A percentile compares a stretch with the other conserved stretches of the same genome.
Evolutionary conservation across 768 basidiomycete species (phyloP).

Genomic region (Phylloporus sp.): DNA sequence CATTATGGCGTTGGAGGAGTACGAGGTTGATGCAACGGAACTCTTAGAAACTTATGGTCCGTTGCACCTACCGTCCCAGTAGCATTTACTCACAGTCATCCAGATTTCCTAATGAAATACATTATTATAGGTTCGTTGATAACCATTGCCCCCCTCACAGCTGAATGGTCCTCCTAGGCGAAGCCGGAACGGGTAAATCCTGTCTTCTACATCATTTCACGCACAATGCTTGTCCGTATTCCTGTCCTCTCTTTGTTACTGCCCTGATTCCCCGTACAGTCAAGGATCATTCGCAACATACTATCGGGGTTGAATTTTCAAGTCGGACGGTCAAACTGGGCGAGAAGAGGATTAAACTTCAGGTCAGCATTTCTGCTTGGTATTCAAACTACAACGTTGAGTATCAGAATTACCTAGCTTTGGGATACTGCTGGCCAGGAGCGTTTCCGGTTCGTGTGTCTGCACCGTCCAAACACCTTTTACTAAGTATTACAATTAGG

Average conservation of each 20-base stretch:
- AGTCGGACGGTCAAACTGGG: slow-evolving; percentile 90
- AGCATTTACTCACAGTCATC: slow-evolving; percentile 13
- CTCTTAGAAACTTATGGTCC: slow-evolving; percentile 91
- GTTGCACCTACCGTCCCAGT: slow-evolving; percentile 11
- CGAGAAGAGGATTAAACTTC: slow-evolving; percentile 92
- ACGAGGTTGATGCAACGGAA: slow-evolving; percentile 83
- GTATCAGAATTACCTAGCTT: slow-evolving; percentile 46
- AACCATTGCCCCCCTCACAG: slow-evolving; percentile 2
- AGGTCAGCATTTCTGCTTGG: slow-evolving; percentile 50
- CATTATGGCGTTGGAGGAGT: slow-evolving; percentile 54
- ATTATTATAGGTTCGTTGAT: slow-evolving; percentile 79
- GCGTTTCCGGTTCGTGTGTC: slow-evolving; percentile 65
- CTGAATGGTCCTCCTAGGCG: slow-evolving; percentile 50
- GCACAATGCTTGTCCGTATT: slow-evolving; percentile 85
- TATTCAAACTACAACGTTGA: slow-evolving; percentile 7
- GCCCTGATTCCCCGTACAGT: slow-evolving; percentile 46
- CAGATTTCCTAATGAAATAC: slow-evolving; percentile 99
- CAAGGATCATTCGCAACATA: slow-evolving; percentile 95
- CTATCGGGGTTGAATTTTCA: slow-evolving; percentile 98
- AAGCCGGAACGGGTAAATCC: slow-evolving; percentile 96
- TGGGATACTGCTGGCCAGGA: slow-evolving; percentile 99
- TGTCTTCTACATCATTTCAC: slow-evolving; percentile 96
- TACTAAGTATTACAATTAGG: slow-evolving; percentile 36
- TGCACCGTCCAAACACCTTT: slow-evolving; percentile 3
- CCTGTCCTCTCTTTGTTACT: background rate